Base-by-base conservation (phyloP, 371 early-diverging fungal genomes). In the Mucor racemosus region DNA sequence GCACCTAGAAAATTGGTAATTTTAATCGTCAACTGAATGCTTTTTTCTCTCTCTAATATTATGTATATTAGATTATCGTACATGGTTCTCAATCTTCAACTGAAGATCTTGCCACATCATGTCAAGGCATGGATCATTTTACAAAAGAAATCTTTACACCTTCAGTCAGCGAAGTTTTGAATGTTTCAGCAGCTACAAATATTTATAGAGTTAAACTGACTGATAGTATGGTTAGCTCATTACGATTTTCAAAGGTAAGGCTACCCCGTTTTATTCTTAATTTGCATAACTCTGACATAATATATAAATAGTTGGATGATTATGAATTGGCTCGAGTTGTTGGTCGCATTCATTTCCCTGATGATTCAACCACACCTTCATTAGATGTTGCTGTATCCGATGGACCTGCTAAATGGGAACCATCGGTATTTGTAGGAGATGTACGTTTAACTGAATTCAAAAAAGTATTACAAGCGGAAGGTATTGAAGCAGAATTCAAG, bases 141-240 rank as follows among this genome's bases (percentile, higher is more conserved):
- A 95, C 94, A 11, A 87, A 90, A 55, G 96, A 94, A 60, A 86
- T 97, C 33, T 94, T 89, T 58, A 85, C 92, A 15, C 96, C 98
- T 3, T 76, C 81, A 5, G 74, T 92, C 7, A 89, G 92, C 56
- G 95, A 95, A 75, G 88, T 88, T 5, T 82, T 96, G 54, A 95
- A 94, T 69, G 94, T 96, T 5, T 93, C 95, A 0, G 90, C 95
- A 6, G 94, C 94, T 3, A 89, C 92, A 57, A 94, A 95, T 64
- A 89, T 93, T 53, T 93, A 91, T 71, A 88, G 88, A 58, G 88
- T 92, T 26, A 76, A 87, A 69, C 72, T 97, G 39, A 92, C 97
- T 1, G 97, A 97, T 77, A 87, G 95, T 35, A 84, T 97, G 26
- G 87, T 95, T 58, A 90, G 88, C 70, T 91, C 93, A 4, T 74